Evolutionary conservation across 345 rosid genomes (phyloP), one percentile per base, ranked within the genome.

Genomic region (Euclidium syriacum): DNA sequence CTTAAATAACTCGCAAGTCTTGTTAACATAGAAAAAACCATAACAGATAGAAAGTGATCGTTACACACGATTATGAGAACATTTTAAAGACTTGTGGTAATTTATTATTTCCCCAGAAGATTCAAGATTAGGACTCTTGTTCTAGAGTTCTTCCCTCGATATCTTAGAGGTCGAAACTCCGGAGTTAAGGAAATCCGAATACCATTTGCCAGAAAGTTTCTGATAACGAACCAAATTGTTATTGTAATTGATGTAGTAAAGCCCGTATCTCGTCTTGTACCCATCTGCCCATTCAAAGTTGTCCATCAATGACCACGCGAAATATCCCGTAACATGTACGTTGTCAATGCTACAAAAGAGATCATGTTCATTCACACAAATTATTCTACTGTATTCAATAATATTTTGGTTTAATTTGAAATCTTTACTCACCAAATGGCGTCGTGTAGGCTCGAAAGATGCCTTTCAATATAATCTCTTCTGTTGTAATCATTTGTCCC

Each of bases 221-320:
- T 55, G 59, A 14, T 56, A 59, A 32, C 75, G 70, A 4, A 70
- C 64, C 53, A 71, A 12, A 25, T 71, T 71, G 27, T 71, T 71
- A 2, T 33, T 2, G 65, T 12, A 71, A 34, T 71, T 70, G n/a
- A 71, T 47, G 7, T 12, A 71, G 70, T 71, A 71, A 14, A 71
- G 75, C 3, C 75, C 75, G 16, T 64, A 71, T 24, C 75, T 71
- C 2, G 65, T 52, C 25, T 41, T 64, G 34, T 57, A 71, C 0
- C 75, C 75, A 64, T 71, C 75, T 64, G 64, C 65, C 75, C 75
- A 71, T 41, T 71, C 75, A 41, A 71, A 71, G 41, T 71, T 71
- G 24, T 71, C 75, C 75, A 71, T 56, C 53, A 71, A 57, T 1
- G 75, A 56, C 75, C 75, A 71, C 30, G 41, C 70, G 18, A 32